phyloP scores from a whole-genome alignment of 2,329 filamentous ascomycete species.

The Colletotrichum plurivorum region DNA sequence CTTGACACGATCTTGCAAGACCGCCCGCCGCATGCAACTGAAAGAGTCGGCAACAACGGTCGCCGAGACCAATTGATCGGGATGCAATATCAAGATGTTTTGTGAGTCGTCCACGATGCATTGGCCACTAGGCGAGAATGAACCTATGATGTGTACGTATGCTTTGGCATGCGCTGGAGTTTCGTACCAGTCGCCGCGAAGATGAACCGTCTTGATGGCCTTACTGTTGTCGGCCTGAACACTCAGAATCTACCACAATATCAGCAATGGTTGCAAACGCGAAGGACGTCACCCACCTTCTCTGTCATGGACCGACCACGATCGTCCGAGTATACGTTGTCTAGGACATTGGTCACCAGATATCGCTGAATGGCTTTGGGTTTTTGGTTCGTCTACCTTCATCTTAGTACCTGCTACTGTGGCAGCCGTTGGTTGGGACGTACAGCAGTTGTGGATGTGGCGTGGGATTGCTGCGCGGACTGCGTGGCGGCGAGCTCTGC shows the following conservation, averaged over 20 bases:
- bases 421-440: constrained; percentile 47
- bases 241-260: constrained; percentile 76
- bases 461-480: constrained; percentile 58
- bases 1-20: constrained; percentile 95
- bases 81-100: constrained; percentile 91
- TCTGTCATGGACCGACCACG: constrained; percentile 73
- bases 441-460: constrained; percentile 51
- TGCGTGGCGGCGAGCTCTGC: constrained; percentile 82
- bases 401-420: constrained; percentile 70
- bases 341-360: constrained; percentile 80
- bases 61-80: constrained; percentile 94
- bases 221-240: constrained; percentile 84
- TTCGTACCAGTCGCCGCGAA: constrained; percentile 90
- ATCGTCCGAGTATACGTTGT: constrained; percentile 76
- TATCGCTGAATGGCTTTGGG: constrained; percentile 88
- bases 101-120: constrained; percentile 87
- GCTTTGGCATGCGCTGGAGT: constrained; percentile 81
- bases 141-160: constrained; percentile 89
- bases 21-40: constrained; percentile 88
- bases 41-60: constrained; percentile 98
- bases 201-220: constrained; percentile 75
- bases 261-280: constrained; percentile 11
- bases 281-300: constrained; percentile 71
- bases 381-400: constrained; percentile 75
- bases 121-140: constrained; percentile 77